These are phyloP conservation scores for Agrocybe chaxingu DNA, from an alignment of 768 basidiomycete genomes.

Conservation along the genomic window DNA sequence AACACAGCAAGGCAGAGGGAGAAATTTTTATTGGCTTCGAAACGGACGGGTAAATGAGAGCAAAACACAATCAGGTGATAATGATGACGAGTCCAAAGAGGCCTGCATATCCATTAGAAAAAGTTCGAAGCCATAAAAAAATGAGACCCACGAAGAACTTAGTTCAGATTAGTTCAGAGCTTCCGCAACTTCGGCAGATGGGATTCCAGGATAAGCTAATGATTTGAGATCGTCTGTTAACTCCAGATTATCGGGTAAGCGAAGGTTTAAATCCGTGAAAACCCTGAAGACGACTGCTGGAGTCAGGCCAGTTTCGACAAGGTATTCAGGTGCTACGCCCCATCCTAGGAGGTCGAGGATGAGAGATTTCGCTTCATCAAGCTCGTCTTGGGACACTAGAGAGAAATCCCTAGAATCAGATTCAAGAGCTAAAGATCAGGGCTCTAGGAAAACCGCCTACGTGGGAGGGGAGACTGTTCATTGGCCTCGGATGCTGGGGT, in stretches of 20 bases:
- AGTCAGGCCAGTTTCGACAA: slow-evolving; percentile 42
- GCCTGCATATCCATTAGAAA: too few relatives aligned
- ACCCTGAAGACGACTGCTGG: slow-evolving; percentile 32
- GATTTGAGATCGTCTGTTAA: slow-evolving; percentile 11
- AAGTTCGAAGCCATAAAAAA: too few relatives aligned
- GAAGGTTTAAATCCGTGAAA: slow-evolving; percentile 41
- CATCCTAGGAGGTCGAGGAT: slow-evolving; percentile 57
- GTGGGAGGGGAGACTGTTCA: background rate
- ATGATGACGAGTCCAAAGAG: too few relatives aligned
- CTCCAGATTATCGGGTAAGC: slow-evolving; percentile 27
- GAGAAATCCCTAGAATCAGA: slow-evolving; percentile 3
- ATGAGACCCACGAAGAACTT: background rate
- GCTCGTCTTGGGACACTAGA: slow-evolving; percentile 38
- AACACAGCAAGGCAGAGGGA: too few relatives aligned
- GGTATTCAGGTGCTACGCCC: slow-evolving; percentile 49
- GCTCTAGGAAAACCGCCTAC: slow-evolving; percentile 1
- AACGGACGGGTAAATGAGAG: too few relatives aligned
- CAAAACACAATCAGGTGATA: too few relatives aligned
- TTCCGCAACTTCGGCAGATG: background rate
- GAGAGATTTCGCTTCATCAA: slow-evolving; percentile 40
- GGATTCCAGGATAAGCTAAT: slow-evolving; percentile 11
- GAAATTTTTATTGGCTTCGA: too few relatives aligned
- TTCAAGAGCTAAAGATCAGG: slow-evolving; percentile 4
- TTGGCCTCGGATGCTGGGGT: background rate
- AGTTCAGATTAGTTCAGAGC: background rate